Percentiles rank a stretch among this genome's conserved stretches.
Evolutionary conservation across 2,329 filamentous ascomycete genomes (phyloP).

Genomic region (Didymella pinodella): DNA sequence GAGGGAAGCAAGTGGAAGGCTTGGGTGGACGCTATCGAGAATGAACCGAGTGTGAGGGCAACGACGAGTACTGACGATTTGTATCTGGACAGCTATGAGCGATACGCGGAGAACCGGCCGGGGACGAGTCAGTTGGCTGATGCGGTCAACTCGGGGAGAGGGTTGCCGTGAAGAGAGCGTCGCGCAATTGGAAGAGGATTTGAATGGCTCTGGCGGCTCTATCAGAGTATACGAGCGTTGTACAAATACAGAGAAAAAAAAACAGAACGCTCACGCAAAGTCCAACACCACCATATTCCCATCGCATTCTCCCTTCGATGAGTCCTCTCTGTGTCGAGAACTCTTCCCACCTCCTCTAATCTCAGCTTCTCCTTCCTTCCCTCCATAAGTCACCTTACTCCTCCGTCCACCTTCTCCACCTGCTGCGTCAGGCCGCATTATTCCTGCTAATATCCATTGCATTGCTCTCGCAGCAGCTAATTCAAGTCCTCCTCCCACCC

Average conservation of each 20-base stretch:
- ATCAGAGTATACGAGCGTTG: not conserved
- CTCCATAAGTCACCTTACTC: not conserved
- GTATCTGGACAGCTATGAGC: conserved; percentile 72
- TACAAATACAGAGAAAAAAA: not conserved
- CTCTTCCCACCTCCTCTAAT: not conserved
- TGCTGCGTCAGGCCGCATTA: not conserved
- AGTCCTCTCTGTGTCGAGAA: not conserved
- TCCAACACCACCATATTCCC: not conserved
- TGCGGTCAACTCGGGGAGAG: conserved; percentile 65
- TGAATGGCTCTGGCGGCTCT: not conserved
- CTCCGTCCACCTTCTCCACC: not conserved
- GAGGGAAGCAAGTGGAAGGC: conserved; percentile 69
- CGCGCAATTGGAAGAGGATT: not conserved
- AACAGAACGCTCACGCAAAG: not conserved
- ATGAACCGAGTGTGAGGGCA: conserved; percentile 66
- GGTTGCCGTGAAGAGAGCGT: conserved; percentile 51
- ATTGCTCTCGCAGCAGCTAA: not conserved
- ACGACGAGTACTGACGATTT: conserved; percentile 73
- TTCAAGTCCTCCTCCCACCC: not conserved
- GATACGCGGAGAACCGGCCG: conserved; percentile 69
- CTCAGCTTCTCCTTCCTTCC: not conserved
- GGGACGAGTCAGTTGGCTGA: conserved; percentile 66
- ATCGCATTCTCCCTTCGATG: not conserved
- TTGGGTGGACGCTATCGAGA: conserved; percentile 76
- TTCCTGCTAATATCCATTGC: not conserved